A percentile compares a stretch with the other conserved stretches of the same genome.
Conservation (phyloP, 805 yeast genomes). For the Priceomyces fermenticarens region DNA sequence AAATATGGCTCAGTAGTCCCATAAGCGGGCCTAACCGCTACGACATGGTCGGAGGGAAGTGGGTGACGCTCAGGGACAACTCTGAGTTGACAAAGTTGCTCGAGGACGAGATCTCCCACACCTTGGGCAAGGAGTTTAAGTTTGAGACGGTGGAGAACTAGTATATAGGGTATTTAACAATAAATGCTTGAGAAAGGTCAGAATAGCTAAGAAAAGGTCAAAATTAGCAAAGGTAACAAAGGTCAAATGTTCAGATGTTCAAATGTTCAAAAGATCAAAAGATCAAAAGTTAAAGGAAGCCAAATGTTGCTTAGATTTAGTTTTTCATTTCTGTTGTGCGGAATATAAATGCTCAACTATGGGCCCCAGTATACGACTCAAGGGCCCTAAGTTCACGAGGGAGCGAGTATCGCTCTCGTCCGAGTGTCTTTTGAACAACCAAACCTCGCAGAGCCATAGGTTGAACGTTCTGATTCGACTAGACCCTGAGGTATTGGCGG, state of each 20-base stretch:
- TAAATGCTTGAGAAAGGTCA: too few relatives aligned
- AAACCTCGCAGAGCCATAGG: constrained; percentile 4
- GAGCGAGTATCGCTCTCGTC: constrained; percentile 6
- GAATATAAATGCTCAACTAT: background rate
- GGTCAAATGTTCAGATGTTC: too few relatives aligned
- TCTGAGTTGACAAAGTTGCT: constrained; percentile 32
- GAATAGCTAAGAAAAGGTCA: too few relatives aligned
- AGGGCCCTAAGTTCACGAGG: constrained; percentile 9
- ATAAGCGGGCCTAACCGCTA: constrained; percentile 81
- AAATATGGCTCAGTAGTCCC: constrained; percentile 94
- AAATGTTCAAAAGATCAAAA: too few relatives aligned
- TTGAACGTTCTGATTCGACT: constrained; percentile 10
- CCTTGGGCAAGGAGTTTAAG: constrained; percentile 19
- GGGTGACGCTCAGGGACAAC: constrained; percentile 77
- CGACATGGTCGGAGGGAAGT: constrained; percentile 68
- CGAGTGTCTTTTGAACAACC: constrained; percentile 5
- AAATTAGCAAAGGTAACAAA: too few relatives aligned
- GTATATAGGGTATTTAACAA: background rate
- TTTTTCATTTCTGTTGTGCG: too few relatives aligned
- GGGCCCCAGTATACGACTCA: constrained; percentile 10
- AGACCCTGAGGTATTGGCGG: constrained; percentile 6
- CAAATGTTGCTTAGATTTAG: too few relatives aligned
- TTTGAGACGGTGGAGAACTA: constrained; percentile 15
- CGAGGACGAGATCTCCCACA: constrained; percentile 27
- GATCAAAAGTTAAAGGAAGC: too few relatives aligned